Base-by-base conservation (phyloP, 345 rosid species). In the Salix dunnii region DNA sequence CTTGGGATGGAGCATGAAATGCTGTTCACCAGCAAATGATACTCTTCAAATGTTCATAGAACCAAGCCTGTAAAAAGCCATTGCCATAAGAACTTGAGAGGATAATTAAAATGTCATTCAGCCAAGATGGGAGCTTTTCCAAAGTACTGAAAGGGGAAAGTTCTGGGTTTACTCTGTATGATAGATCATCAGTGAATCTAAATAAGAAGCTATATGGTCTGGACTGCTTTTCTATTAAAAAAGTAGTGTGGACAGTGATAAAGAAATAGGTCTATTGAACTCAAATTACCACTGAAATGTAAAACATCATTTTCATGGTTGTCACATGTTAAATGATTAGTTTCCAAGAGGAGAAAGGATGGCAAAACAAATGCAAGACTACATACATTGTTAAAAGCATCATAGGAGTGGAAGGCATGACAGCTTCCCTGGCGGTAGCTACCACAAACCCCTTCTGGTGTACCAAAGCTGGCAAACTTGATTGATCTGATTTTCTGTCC, bases 381-480 rank as follows among this genome's bases (percentile, higher is more conserved):
- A 62, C 87, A 36, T 86, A 92, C 99, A 86, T 83, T 94, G 84
- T 94, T 88, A 81, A 96, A 96, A 51, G 97, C 99, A 79, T 93
- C 99, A 55, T 87, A 93, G 0, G 99, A 96, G 86, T 93, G 96
- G 82, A 84, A 86, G 23, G 98, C 99, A 0, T 96, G 99, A 71
- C 99, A 96, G 81, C 92, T 81, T 81, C 98, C 97, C 72, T 92
- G 82, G 0, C 82, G 89, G 87, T 89, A 96, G 86, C 86, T 91
- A 79, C 99, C 99, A 28, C 99, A 96, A 72, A 82, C 82, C 12
- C 99, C 99, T 85, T 85, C 87, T 17, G 98, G 98, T 35, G 95
- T 93, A 21, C 99, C 98, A 0, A 96, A 96, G 88, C 98, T 94
- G 23, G 99, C 99, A 80, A 94, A 96, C 92, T 90, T 91, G 30